phyloP scores from a whole-genome alignment of 805 yeast genomes.

The Kuraishia ogatae region DNA sequence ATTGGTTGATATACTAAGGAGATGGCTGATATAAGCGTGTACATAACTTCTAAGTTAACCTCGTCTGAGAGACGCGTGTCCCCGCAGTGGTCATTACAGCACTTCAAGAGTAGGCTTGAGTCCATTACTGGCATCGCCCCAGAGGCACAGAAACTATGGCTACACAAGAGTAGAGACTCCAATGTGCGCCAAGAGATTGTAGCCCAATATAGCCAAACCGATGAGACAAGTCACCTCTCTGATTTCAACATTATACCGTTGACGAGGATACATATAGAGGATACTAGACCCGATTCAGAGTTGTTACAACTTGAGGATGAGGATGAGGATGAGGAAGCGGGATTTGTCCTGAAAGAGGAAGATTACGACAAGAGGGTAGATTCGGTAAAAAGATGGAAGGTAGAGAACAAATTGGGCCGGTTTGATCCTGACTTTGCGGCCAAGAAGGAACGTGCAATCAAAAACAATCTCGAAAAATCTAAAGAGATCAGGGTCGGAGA shows the following conservation, averaged over 20 bases:
- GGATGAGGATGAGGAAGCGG: slow-evolving; percentile 19
- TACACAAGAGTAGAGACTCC: slow-evolving; percentile 32
- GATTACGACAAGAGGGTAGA: slow-evolving; percentile 53
- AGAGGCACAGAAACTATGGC: slow-evolving; percentile 37
- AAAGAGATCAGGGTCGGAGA: slow-evolving; percentile 33
- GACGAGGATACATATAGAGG: slow-evolving; percentile 50
- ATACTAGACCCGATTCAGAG: slow-evolving; percentile 43
- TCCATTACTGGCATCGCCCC: slow-evolving; percentile 71
- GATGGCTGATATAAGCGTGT: slow-evolving; percentile 35
- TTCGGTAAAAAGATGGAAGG: slow-evolving; percentile 75
- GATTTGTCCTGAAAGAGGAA: slow-evolving; percentile 42
- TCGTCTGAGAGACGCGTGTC: slow-evolving; percentile 64
- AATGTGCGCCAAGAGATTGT: slow-evolving; percentile 22
- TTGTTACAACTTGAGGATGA: slow-evolving; percentile 21
- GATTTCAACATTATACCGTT: slow-evolving; percentile 25
- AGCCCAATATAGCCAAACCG: slow-evolving; percentile 5
- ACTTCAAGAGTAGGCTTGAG: slow-evolving; percentile 50
- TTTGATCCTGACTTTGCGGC: slow-evolving; percentile 45
- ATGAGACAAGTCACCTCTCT: slow-evolving; percentile 14
- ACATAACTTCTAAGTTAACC: slow-evolving; percentile 56
- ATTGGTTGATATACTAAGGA: neutral
- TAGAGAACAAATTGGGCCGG: slow-evolving; percentile 57
- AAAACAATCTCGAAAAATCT: slow-evolving; percentile 22
- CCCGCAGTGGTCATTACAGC: slow-evolving; percentile 47
- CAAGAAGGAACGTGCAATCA: slow-evolving; percentile 15